Percentiles rank a stretch among this genome's conserved stretches.
Conservation (phyloP, 208 protist species). For the Trypanosomatidae sp. region DNA sequence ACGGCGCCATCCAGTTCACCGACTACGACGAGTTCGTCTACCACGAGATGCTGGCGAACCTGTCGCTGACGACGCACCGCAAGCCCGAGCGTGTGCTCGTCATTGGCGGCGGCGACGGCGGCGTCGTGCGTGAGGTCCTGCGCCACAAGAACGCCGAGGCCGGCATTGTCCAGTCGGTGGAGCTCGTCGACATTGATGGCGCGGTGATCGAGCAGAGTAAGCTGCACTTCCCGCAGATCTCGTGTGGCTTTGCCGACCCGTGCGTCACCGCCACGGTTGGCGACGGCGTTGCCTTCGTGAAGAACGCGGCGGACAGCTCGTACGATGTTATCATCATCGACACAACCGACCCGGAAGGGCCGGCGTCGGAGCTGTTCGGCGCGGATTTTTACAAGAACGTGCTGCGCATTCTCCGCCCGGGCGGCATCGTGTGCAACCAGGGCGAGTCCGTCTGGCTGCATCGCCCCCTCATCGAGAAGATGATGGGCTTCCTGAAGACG, state of each 20-base stretch:
- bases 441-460: slow-evolving; percentile 93
- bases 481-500: slow-evolving; percentile 79
- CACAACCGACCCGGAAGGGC: slow-evolving; percentile 92
- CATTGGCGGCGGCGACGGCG: slow-evolving; percentile 98
- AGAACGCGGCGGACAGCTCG: slow-evolving; percentile 58
- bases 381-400: slow-evolving; percentile 85
- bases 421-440: slow-evolving; percentile 90
- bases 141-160: slow-evolving; percentile 74
- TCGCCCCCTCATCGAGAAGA: slow-evolving; percentile 88
- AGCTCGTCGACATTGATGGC: slow-evolving; percentile 98
- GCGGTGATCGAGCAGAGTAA: slow-evolving; percentile 87
- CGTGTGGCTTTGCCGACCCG: slow-evolving; percentile 70
- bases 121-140: slow-evolving; percentile 96
- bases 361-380: slow-evolving; percentile 87
- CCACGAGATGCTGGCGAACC: slow-evolving; percentile 98
- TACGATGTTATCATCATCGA: slow-evolving; percentile 96
- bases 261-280: slow-evolving; percentile 65
- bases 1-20: slow-evolving; percentile 96
- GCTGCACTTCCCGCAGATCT: slow-evolving; percentile 81
- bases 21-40: slow-evolving; percentile 98
- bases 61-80: slow-evolving; percentile 90
- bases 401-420: slow-evolving; percentile 70
- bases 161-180: slow-evolving; percentile 83
- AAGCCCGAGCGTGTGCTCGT: slow-evolving; percentile 95
- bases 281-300: slow-evolving; percentile 89